phyloP scores from a whole-genome alignment of 139 green algal species.

The Coelastrella sp. region DNA sequence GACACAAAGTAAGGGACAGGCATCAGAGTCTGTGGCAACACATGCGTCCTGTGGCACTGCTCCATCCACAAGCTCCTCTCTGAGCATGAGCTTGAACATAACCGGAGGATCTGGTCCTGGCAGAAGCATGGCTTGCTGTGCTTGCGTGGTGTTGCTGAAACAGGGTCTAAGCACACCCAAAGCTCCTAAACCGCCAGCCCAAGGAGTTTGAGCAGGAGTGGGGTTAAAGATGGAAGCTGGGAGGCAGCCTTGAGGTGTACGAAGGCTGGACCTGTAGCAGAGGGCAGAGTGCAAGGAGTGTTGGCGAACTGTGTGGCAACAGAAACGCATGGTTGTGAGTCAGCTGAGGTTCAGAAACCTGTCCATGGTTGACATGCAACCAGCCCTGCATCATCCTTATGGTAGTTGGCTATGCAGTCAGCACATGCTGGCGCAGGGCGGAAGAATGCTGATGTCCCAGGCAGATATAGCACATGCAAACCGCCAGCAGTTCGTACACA shows the following conservation, averaged over 20 bases:
- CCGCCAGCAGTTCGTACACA: neutral
- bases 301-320: neutral
- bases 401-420: too few species aligned
- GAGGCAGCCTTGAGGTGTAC: constrained; percentile 54
- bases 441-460: too few species aligned
- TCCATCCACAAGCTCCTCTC: constrained; percentile 12
- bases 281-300: neutral
- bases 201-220: constrained; percentile 16
- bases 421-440: too few species aligned
- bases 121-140: constrained; percentile 28
- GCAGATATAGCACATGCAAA: neutral
- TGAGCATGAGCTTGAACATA: constrained; percentile 46
- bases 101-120: neutral
- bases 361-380: too few species aligned
- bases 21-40: constrained; percentile 58
- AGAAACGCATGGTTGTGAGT: neutral
- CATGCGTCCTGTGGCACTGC: constrained; percentile 34
- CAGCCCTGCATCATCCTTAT: too few species aligned
- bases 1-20: constrained; percentile 60
- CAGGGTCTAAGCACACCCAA: neutral
- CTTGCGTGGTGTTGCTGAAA: constrained; percentile 42
- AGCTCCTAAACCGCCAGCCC: neutral
- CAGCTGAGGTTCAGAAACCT: too few species aligned
- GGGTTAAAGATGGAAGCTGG: constrained; percentile 57
- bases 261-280: constrained; percentile 20